phyloP scores from a whole-genome alignment of 2,329 filamentous ascomycete species.

The Xylaria sp. region DNA sequence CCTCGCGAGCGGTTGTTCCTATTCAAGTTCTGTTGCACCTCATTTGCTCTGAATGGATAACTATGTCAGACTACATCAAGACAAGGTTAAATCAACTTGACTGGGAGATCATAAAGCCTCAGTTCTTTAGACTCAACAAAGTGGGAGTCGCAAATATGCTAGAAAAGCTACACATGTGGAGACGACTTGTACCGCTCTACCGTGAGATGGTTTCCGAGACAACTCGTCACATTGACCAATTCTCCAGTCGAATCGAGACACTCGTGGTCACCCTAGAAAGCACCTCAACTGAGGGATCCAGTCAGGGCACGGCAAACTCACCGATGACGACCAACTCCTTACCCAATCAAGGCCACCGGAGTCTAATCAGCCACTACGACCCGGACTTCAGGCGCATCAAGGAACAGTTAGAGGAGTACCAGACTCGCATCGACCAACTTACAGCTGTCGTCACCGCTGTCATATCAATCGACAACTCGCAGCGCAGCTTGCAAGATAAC shows the following conservation, averaged over 20 bases:
- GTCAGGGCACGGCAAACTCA: neutral
- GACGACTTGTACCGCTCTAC: constrained; percentile 36
- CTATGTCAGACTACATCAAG: constrained; percentile 39
- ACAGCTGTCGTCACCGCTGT: constrained; percentile 42
- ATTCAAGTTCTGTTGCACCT: constrained; percentile 36
- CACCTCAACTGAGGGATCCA: neutral
- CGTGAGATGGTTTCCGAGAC: constrained; percentile 39
- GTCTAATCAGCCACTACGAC: constrained; percentile 25
- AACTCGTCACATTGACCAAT: constrained; percentile 21
- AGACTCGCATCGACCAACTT: constrained; percentile 42
- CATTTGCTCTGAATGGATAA: constrained; percentile 37
- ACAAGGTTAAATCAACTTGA: constrained; percentile 38
- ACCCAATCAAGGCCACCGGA: neutral
- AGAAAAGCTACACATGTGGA: constrained; percentile 36
- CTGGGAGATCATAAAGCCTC: constrained; percentile 36
- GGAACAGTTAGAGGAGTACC: constrained; percentile 41
- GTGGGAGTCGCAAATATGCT: constrained; percentile 31
- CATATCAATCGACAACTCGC: constrained; percentile 40
- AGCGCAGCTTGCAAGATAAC: constrained; percentile 39
- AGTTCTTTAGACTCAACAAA: constrained; percentile 30
- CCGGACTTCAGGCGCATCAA: constrained; percentile 36
- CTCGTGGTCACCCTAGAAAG: neutral
- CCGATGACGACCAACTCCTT: neutral
- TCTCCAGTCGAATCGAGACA: constrained; percentile 14
- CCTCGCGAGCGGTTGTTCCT: constrained; percentile 23